Evolutionary conservation across 1,139 yeast species (phyloP).

Genomic region (Entelexis paramagnoliae): DNA sequence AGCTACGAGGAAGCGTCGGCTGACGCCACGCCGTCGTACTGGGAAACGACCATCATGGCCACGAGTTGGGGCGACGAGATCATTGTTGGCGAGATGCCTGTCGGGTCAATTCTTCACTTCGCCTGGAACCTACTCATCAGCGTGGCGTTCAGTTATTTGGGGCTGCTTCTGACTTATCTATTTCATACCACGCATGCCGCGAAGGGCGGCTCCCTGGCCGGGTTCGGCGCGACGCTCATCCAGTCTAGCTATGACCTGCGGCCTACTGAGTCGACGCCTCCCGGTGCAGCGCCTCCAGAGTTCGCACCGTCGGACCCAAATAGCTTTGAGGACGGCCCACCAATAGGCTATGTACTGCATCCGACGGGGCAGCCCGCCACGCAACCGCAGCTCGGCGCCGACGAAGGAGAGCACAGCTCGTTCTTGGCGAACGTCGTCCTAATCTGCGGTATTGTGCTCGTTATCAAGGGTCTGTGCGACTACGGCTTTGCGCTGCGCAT

Average conservation of each 20-base stretch:
- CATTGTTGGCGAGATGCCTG: conserved; percentile 91
- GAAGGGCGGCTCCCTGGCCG: conserved; percentile 88
- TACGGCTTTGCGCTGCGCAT: conserved; percentile 65
- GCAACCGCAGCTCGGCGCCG: conserved; percentile 9
- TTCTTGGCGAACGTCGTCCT: conserved; percentile 48
- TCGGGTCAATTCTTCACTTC: conserved; percentile 81
- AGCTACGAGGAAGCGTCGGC: conserved; percentile 92
- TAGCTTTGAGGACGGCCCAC: conserved; percentile 30
- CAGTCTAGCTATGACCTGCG: conserved; percentile 65
- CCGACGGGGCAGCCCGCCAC: conserved; percentile 26
- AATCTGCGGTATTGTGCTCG: conserved; percentile 56
- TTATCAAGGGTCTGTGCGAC: conserved; percentile 58
- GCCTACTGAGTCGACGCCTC: conserved; percentile 39
- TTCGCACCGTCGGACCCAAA: conserved; percentile 34
- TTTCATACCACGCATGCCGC: conserved; percentile 97
- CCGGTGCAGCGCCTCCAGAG: conserved; percentile 37
- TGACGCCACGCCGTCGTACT: conserved; percentile 91
- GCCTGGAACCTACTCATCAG: conserved; percentile 86
- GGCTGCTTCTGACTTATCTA: conserved; percentile 79
- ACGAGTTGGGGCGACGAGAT: conserved; percentile 79
- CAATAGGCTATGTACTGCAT: conserved; percentile 32
- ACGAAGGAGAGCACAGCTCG: conserved; percentile 7
- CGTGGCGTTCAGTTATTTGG: conserved; percentile 84
- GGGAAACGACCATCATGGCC: conserved; percentile 83
- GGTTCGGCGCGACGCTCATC: conserved; percentile 76